Percentiles rank a stretch among this genome's conserved stretches.
These are phyloP conservation scores for Aplosporella prunicola DNA, from an alignment of 2,329 filamentous ascomycete species.

Conservation along the genomic window DNA sequence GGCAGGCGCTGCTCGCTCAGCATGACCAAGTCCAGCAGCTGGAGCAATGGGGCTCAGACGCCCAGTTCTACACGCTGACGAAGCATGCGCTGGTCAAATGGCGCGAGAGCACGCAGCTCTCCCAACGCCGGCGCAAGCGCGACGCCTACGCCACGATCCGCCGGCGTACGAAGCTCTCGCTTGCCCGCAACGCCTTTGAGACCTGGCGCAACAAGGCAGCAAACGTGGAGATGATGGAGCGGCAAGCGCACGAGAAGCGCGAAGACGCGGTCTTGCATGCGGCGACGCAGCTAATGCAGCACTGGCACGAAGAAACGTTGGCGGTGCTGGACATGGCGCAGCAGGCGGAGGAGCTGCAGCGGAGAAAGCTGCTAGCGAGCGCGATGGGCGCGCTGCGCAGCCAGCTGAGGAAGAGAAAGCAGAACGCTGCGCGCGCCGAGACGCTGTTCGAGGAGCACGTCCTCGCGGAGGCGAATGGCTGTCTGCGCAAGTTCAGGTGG, in stretches of 20 bases:
- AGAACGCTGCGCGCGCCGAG: constrained; percentile 29
- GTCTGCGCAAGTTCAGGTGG: constrained; percentile 49
- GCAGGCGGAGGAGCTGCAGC: constrained; percentile 20
- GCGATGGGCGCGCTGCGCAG: constrained; percentile 17
- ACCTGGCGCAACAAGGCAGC: constrained; percentile 26
- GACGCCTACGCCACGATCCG: constrained; percentile 48
- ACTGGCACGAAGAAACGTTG: constrained; percentile 35
- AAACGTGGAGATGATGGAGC: constrained; percentile 15
- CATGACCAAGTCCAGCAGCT: constrained; percentile 38
- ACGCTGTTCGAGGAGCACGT: constrained; percentile 38
- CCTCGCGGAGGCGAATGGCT: constrained; percentile 36
- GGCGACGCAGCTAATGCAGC: constrained; percentile 28
- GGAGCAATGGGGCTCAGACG: constrained; percentile 45
- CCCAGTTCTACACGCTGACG: constrained; percentile 46
- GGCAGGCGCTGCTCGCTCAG: constrained; percentile 27
- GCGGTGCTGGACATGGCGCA: constrained; percentile 14
- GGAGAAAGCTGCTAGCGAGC: constrained; percentile 21
- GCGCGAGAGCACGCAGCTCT: constrained; percentile 41
- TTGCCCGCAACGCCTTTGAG: constrained; percentile 36
- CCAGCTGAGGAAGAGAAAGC: constrained; percentile 24
- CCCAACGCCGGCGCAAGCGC: constrained; percentile 43
- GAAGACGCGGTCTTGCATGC: constrained; percentile 16
- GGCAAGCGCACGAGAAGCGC: constrained; percentile 24
- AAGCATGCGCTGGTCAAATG: constrained; percentile 42
- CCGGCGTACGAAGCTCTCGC: constrained; percentile 43